Conservation (phyloP, 805 yeast species). For the Wickerhamiella vanderwaltii region DNA sequence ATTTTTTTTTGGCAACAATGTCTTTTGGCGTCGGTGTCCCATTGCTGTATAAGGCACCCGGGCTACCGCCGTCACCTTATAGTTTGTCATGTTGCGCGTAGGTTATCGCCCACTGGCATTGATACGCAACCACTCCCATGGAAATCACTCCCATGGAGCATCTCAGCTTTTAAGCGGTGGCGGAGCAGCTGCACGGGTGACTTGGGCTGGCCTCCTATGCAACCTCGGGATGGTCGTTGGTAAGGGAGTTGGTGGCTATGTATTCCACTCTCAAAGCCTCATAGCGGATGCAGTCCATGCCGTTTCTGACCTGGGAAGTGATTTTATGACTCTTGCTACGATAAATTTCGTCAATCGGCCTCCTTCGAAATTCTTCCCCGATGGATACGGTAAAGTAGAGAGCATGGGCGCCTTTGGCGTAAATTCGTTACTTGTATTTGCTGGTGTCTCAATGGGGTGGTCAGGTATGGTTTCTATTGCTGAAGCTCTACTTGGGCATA, state of each 20-base stretch:
- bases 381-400: slow-evolving; percentile 88
- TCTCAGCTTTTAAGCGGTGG: background rate
- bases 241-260: slow-evolving; percentile 79
- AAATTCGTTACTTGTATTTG: slow-evolving; percentile 66
- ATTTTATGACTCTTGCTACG: slow-evolving; percentile 76
- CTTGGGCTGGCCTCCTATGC: slow-evolving; percentile 79
- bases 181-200: slow-evolving; percentile 71
- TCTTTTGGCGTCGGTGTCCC: too few species aligned
- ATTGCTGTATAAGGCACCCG: too few species aligned
- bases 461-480: slow-evolving; percentile 43
- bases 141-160: slow-evolving; percentile 7
- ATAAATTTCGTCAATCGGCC: slow-evolving; percentile 60
- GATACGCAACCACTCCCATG: slow-evolving; percentile 2
- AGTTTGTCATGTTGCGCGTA: slow-evolving; percentile 6
- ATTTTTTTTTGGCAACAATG: too few species aligned
- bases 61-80: background rate
- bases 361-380: slow-evolving; percentile 53
- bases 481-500: slow-evolving; percentile 17
- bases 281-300: slow-evolving; percentile 94
- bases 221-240: slow-evolving; percentile 78
- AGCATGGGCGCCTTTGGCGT: slow-evolving; percentile 86
- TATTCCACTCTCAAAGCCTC: slow-evolving; percentile 88
- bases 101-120: slow-evolving; percentile 3
- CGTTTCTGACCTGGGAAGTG: slow-evolving; percentile 78
- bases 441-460: slow-evolving; percentile 90